phyloP scores from a whole-genome alignment of 768 basidiomycete genomes.

The Termitomyces sp. region DNA sequence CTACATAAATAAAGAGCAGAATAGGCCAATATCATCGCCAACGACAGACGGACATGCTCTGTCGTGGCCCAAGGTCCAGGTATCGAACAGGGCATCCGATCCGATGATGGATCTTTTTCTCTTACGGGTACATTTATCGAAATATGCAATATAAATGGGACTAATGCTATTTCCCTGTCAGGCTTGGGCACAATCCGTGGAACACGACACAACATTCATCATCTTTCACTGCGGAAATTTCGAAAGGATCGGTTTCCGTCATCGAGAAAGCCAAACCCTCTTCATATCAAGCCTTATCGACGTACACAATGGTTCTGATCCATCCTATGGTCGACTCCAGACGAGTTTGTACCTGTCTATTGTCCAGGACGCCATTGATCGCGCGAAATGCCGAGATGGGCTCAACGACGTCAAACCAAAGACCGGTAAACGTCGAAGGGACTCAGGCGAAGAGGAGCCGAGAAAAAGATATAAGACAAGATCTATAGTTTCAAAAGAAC shows the following conservation, averaged over 20 bases:
- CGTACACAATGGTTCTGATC: neutral
- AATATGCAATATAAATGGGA: too few relatives aligned
- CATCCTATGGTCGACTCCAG: neutral
- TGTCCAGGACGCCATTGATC: neutral
- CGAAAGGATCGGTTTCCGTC: neutral
- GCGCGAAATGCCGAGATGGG: neutral
- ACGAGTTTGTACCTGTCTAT: neutral
- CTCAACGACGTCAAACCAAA: neutral
- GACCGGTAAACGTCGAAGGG: neutral
- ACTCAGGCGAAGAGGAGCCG: neutral
- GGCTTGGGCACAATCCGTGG: neutral
- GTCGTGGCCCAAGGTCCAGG: neutral
- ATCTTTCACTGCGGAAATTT: neutral
- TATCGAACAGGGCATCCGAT: neutral
- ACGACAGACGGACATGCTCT: neutral
- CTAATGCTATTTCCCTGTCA: neutral
- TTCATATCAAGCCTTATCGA: neutral
- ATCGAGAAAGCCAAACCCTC: neutral
- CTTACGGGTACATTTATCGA: neutral
- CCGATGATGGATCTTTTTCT: neutral
- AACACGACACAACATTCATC: neutral
- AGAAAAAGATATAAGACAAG: neutral
- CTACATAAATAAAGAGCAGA: neutral
- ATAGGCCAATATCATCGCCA: neutral
- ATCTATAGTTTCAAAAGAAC: neutral